Percentiles rank a stretch among this genome's conserved stretches.
These are phyloP conservation scores for Globisporangium polare DNA, from an alignment of 352 stramenopile species.

Conservation along the genomic window DNA sequence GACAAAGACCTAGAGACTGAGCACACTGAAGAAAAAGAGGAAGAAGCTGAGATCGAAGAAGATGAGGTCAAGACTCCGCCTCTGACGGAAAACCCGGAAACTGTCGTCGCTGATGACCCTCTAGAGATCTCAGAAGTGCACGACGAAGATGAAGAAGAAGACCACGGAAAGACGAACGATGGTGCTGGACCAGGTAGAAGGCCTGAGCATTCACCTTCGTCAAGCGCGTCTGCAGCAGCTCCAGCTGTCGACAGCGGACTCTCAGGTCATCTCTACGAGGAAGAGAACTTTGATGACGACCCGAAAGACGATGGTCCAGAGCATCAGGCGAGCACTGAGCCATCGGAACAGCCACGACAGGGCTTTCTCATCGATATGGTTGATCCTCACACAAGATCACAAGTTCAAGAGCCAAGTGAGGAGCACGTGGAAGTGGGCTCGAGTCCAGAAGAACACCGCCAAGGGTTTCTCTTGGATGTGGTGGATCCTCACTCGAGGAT, in stretches of 20 bases:
- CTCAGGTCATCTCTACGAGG: slow-evolving; percentile 17
- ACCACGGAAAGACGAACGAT: not conserved
- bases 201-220: not conserved
- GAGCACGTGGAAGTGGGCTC: not conserved
- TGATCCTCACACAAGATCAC: not conserved
- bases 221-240: not conserved
- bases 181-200: not conserved
- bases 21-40: not conserved
- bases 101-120: not conserved
- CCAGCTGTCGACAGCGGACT: not conserved
- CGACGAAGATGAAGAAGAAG: not conserved
- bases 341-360: not conserved
- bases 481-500: slow-evolving; percentile 1
- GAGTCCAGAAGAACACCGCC: not conserved
- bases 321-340: not conserved
- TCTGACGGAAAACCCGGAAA: not conserved
- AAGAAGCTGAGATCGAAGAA: slow-evolving; percentile 1
- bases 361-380: not conserved
- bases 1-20: not conserved
- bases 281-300: slow-evolving; percentile 31
- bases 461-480: slow-evolving; percentile 7
- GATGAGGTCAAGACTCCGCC: not conserved
- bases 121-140: not conserved
- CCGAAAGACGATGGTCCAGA: slow-evolving; percentile 6
- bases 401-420: not conserved